These are phyloP conservation scores for Saccharomycopsis phalli DNA, from an alignment of 1,139 yeast species.

Conservation along the genomic window DNA sequence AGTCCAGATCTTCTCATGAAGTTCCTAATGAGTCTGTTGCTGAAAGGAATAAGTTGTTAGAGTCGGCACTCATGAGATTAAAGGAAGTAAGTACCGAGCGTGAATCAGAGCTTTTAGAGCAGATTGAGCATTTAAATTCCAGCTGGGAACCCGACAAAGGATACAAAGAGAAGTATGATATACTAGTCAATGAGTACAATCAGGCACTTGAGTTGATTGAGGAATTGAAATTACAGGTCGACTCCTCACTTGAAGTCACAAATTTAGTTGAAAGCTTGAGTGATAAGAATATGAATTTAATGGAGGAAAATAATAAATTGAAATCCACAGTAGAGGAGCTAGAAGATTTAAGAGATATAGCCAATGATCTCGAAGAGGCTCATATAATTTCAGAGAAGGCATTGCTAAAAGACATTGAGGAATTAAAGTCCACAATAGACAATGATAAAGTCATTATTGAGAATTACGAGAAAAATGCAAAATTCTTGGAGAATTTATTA, in stretches of 20 bases:
- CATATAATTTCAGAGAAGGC: conserved; percentile 50
- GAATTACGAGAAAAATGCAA: conserved; percentile 31
- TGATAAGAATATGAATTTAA: conserved; percentile 41
- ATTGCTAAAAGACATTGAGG: conserved; percentile 37
- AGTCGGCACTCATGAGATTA: conserved; percentile 30
- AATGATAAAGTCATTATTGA: conserved; percentile 28
- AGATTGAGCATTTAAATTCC: conserved; percentile 27
- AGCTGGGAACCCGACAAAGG: conserved; percentile 22
- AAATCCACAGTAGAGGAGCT: conserved; percentile 43
- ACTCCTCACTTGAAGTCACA: conserved; percentile 35
- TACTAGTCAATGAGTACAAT: conserved; percentile 28
- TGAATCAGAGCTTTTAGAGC: conserved; percentile 25
- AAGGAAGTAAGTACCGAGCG: conserved; percentile 26
- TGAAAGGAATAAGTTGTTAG: conserved; percentile 32
- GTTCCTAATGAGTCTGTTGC: conserved; percentile 25
- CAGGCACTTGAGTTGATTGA: conserved; percentile 35
- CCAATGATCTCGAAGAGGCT: conserved; percentile 52
- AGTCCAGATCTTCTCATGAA: conserved; percentile 21
- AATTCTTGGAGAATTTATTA: conserved; percentile 12
- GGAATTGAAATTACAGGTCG: conserved; percentile 39
- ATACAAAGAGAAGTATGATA: conserved; percentile 23
- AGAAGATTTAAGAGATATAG: conserved; percentile 50
- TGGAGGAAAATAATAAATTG: conserved; percentile 32
- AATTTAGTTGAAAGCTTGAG: conserved; percentile 48
- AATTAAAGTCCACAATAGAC: conserved; percentile 28